These are phyloP conservation scores for Leccinellum luteum DNA, from an alignment of 768 basidiomycete genomes.

Conservation along the genomic window DNA sequence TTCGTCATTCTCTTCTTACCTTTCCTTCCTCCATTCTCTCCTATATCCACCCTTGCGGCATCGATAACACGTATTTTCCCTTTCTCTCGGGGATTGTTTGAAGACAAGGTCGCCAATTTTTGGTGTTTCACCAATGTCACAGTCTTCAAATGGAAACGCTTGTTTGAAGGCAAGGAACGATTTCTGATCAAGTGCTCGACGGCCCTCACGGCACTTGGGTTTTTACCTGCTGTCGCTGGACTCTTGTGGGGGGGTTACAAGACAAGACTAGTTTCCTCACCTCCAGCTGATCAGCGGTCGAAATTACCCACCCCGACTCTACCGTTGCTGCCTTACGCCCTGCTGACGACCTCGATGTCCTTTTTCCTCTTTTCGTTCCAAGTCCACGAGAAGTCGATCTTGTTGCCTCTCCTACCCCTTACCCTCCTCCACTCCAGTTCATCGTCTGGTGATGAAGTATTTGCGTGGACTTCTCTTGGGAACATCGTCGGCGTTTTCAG, in stretches of 20 bases:
- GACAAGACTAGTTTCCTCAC: slow-evolving; percentile 15
- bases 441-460: slow-evolving; percentile 23
- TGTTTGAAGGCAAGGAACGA: slow-evolving; percentile 37
- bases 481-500: slow-evolving; percentile 89
- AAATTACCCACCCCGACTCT: slow-evolving; percentile 49
- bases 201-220: slow-evolving; percentile 64
- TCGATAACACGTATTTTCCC: slow-evolving; percentile 86
- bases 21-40: slow-evolving; percentile 69
- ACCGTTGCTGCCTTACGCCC: slow-evolving; percentile 72
- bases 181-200: slow-evolving; percentile 67
- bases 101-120: slow-evolving; percentile 96
- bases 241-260: slow-evolving; percentile 39
- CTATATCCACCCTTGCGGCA: slow-evolving; percentile 48
- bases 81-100: slow-evolving; percentile 85
- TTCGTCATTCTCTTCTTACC: slow-evolving; percentile 76
- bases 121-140: slow-evolving; percentile 91
- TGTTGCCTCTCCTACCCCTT: slow-evolving; percentile 82
- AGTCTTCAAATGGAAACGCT: slow-evolving; percentile 75
- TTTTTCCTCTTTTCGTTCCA: slow-evolving; percentile 98
- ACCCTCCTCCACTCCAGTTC: slow-evolving; percentile 67
- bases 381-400: slow-evolving; percentile 92
- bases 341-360: slow-evolving; percentile 80
- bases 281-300: not conserved
- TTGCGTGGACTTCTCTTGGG: slow-evolving; percentile 38
- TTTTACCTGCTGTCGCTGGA: slow-evolving; percentile 57